Evolutionary conservation across 2,329 filamentous ascomycete species (phyloP), one percentile per base, ranked within the genome.

Genomic region (Penicillium brasilianum): DNA sequence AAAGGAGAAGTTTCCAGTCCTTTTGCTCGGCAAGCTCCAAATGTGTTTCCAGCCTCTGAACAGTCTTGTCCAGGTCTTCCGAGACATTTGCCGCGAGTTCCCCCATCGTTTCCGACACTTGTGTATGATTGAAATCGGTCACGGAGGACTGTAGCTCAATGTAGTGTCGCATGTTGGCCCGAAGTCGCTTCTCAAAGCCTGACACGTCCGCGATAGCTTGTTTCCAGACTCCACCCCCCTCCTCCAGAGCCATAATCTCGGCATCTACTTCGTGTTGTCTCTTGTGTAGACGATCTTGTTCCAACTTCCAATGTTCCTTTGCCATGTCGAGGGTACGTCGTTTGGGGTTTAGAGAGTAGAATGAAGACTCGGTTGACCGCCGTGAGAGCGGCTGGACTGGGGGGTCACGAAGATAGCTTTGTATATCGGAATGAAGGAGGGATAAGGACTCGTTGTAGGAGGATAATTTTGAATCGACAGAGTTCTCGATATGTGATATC

Each of bases 1-100:
- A 87, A 28, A 88, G 81, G 32, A 89, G 78, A 20, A 89, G 73
- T 56, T 83, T 88, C 87, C 87, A 89, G 54, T 82, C 79, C 51
- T 80, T 81, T 5, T 78, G 76, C 56, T 85, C 81, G 1, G 86
- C 85, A 18, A 81, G 66, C 14, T 81, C 76, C 55, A 85, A 69
- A 58, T 84, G 81, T 2, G 75, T 72, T 64, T 86, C 79, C 10
- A 89, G 71, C 13, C 77, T 77, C 1, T 69, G 66, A 8, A 82
- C 80, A 1, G 80, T 81, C 20, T 72, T 66, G 20, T 82, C 77
- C 73, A 88, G 79, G 43, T 82, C 76, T 6, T 70, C 69, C 41
- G 84, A 57, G 9, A 84, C 72, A 28, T 67, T 70, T 32, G 68
- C 68, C 32, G 69, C 67, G 28, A 69, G 55, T 58, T 72, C 62